These are phyloP conservation scores for Hypoxylon sp. DNA, from an alignment of 2,329 filamentous ascomycete genomes.

Conservation along the genomic window DNA sequence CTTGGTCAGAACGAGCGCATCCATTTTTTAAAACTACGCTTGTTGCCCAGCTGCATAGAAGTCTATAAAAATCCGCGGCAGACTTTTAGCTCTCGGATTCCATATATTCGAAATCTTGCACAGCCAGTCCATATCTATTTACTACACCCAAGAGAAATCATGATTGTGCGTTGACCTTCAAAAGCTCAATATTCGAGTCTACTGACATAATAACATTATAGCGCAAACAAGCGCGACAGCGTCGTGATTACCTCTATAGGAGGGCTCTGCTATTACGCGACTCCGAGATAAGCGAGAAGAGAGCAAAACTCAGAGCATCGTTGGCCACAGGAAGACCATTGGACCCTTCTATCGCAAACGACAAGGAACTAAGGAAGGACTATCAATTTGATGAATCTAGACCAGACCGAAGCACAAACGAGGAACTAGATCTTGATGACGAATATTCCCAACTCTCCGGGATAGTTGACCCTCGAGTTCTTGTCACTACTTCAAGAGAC, in stretches of 20 bases:
- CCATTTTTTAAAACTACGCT: not conserved
- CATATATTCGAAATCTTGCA: not conserved
- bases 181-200: conserved; percentile 5
- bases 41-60: not conserved
- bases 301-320: conserved; percentile 87
- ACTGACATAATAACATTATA: conserved; percentile 50
- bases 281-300: conserved; percentile 92
- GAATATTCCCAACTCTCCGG: conserved; percentile 95
- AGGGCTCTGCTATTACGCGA: conserved; percentile 88
- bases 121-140: not conserved
- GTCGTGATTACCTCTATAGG: conserved; percentile 91
- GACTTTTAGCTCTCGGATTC: not conserved
- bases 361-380: conserved; percentile 86
- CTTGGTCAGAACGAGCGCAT: not conserved
- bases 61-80: not conserved
- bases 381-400: conserved; percentile 94
- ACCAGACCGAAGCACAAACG: conserved; percentile 75
- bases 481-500: conserved; percentile 92
- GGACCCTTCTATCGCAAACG: conserved; percentile 85
- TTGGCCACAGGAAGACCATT: conserved; percentile 91
- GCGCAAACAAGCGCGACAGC: conserved; percentile 82
- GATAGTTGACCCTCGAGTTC: conserved; percentile 87
- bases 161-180: conserved; percentile 44
- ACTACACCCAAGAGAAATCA: conserved; percentile 24
- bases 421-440: conserved; percentile 83